phyloP scores from a whole-genome alignment of 2,329 filamentous ascomycete species.

The Pseudogymnoascus sp. region DNA sequence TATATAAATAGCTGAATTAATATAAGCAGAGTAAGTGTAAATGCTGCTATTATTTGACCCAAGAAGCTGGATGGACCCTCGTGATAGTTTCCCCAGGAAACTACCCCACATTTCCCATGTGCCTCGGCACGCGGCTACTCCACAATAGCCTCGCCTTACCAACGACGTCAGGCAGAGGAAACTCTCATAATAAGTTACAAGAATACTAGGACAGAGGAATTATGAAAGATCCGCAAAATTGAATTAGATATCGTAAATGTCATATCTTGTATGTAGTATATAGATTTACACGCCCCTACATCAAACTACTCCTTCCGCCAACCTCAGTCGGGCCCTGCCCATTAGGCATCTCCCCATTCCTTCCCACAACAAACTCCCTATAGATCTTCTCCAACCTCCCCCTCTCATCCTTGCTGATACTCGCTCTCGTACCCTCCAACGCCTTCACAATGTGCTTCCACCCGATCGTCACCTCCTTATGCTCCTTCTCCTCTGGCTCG shows the following conservation, averaged over 20 bases:
- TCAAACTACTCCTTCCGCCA: conserved; percentile 85
- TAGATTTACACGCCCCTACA: conserved; percentile 44
- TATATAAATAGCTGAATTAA: neutral
- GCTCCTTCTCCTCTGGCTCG: conserved; percentile 29
- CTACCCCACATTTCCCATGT: neutral
- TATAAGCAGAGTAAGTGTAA: neutral
- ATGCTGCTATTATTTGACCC: neutral
- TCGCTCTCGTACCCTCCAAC: conserved; percentile 68
- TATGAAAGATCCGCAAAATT: neutral
- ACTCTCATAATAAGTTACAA: neutral
- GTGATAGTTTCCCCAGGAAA: neutral
- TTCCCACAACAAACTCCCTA: conserved; percentile 80
- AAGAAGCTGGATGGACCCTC: neutral
- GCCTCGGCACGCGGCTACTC: neutral
- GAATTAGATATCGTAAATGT: conserved; percentile 7
- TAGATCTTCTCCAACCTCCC: conserved; percentile 73
- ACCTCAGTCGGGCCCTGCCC: conserved; percentile 89
- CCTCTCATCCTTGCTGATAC: conserved; percentile 73
- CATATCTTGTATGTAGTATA: conserved; percentile 4
- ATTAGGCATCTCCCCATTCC: conserved; percentile 91
- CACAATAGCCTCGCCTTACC: neutral
- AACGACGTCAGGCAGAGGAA: neutral
- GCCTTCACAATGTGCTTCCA: conserved; percentile 79
- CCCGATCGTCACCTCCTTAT: conserved; percentile 67
- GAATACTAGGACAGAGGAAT: neutral